These are phyloP conservation scores for Teratosphaeria viscida DNA, from an alignment of 2,329 filamentous ascomycete species.

Conservation along the genomic window DNA sequence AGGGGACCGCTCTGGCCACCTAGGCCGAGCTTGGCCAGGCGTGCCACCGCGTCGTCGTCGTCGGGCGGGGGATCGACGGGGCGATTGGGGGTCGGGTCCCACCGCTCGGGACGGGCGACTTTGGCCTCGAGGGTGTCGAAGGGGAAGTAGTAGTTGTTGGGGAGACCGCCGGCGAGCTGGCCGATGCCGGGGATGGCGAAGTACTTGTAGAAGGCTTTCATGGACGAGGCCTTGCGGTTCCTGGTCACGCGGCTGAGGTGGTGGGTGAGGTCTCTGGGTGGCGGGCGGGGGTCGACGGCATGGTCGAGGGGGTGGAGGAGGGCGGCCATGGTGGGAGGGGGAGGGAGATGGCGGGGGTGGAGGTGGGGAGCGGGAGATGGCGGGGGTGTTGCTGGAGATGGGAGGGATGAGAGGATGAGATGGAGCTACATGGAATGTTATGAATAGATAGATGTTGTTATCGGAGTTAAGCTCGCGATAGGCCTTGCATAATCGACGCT, in stretches of 20 bases:
- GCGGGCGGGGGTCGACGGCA: constrained; percentile 20
- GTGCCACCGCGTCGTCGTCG: constrained; percentile 17
- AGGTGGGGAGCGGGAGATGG: background rate
- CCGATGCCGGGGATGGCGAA: constrained; percentile 55
- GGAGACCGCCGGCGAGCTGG: constrained; percentile 57
- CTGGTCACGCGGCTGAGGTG: constrained; percentile 63
- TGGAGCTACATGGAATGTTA: background rate
- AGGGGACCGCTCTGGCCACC: constrained; percentile 19
- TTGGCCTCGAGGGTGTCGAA: constrained; percentile 84
- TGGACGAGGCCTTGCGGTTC: constrained; percentile 51
- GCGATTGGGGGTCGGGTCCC: constrained; percentile 57
- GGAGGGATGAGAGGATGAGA: background rate
- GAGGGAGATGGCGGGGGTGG: background rate
- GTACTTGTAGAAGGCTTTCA: constrained; percentile 83
- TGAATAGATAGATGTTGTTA: background rate
- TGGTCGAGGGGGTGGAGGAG: background rate
- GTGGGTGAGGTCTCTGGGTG: constrained; percentile 67
- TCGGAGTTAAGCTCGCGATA: background rate
- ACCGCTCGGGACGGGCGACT: constrained; percentile 63
- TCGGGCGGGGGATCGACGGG: constrained; percentile 40
- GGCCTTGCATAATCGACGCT: constrained; percentile 3
- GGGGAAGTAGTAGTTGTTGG: constrained; percentile 72
- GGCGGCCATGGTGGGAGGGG: background rate
- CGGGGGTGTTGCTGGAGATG: background rate
- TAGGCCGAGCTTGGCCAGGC: constrained; percentile 9